A percentile compares a stretch with the other conserved stretches of the same genome.
These are phyloP conservation scores for Warburgia ugandensis DNA, from an alignment of 164 flowering plant species.

Conservation along the genomic window DNA sequence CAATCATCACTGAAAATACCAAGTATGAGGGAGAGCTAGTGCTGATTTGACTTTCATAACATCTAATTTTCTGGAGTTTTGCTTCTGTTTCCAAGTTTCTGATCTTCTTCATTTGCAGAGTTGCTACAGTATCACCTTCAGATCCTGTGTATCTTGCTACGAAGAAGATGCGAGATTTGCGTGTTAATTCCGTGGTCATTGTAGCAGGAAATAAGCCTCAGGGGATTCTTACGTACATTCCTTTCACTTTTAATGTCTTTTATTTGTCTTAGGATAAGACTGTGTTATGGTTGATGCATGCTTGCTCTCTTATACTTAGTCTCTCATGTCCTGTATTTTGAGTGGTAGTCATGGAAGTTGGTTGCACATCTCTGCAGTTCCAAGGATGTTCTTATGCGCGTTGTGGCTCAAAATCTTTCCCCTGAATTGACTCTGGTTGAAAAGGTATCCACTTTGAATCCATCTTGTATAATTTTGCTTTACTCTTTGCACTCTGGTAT, in stretches of 20 bases:
- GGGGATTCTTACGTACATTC: slow-evolving; percentile 88
- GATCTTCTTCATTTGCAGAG: slow-evolving; percentile 37
- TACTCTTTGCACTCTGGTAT: neutral
- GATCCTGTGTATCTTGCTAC: slow-evolving; percentile 91
- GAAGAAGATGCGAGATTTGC: slow-evolving; percentile 73
- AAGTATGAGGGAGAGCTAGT: slow-evolving; percentile 56
- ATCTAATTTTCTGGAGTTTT: neutral
- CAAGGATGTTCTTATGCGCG: slow-evolving; percentile 94
- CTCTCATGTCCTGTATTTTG: neutral
- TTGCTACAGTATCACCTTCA: slow-evolving; percentile 70
- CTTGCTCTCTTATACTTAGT: neutral
- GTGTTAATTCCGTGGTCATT: slow-evolving; percentile 70
- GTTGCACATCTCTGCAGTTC: slow-evolving; percentile 45
- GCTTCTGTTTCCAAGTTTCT: slow-evolving; percentile 8
- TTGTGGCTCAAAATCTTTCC: slow-evolving; percentile 89
- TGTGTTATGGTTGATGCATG: too few species aligned
- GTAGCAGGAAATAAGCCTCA: slow-evolving; percentile 65
- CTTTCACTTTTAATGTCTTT: slow-evolving; percentile 6
- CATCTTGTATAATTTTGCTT: neutral
- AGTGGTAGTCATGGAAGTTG: neutral
- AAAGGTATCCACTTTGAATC: slow-evolving; percentile 47
- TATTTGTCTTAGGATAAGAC: neutral
- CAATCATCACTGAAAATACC: slow-evolving; percentile 62
- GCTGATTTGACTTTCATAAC: neutral
- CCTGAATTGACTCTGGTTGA: slow-evolving; percentile 90